A percentile compares a stretch with the other conserved stretches of the same genome.
These are phyloP conservation scores for Candida chilensis DNA, from an alignment of 805 yeast species.

Conservation along the genomic window DNA sequence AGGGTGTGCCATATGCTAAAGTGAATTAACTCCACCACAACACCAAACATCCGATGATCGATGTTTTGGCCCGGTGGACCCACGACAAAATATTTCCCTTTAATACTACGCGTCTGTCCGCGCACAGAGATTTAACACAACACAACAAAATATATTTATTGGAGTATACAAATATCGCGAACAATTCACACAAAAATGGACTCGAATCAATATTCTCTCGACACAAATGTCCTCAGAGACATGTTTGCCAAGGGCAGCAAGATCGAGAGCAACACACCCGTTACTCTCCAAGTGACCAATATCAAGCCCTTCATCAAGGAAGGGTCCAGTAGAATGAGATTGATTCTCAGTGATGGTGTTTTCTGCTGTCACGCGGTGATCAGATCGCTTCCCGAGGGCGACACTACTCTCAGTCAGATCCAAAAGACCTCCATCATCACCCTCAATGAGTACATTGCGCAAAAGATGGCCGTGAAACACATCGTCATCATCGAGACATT, in stretches of 20 bases:
- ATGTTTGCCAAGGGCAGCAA: constrained; percentile 9
- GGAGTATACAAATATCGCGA: too few relatives aligned
- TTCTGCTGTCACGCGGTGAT: constrained; percentile 42
- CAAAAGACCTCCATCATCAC: constrained; percentile 32
- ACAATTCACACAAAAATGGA: too few relatives aligned
- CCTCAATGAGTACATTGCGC: constrained; percentile 29
- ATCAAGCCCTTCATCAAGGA: constrained; percentile 26
- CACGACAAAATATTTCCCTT: too few relatives aligned
- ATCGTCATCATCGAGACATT: constrained; percentile 38
- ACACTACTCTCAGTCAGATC: constrained; percentile 33
- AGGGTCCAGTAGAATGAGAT: constrained; percentile 23
- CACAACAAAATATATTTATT: too few relatives aligned
- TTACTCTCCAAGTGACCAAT: constrained; percentile 24
- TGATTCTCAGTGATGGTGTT: constrained; percentile 44
- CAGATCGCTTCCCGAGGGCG: constrained; percentile 40
- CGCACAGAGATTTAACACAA: too few relatives aligned
- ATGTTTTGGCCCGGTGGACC: too few relatives aligned
- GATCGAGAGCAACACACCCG: constrained; percentile 10
- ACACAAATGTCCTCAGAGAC: constrained; percentile 8
- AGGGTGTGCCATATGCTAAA: too few relatives aligned
- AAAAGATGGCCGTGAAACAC: constrained; percentile 34
- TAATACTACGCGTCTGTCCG: too few relatives aligned
- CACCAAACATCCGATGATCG: too few relatives aligned
- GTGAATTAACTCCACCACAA: too few relatives aligned
- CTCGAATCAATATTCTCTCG: constrained; percentile 5